Base-by-base conservation (phyloP, 1,139 yeast species). In the Oligophagozyma castellii region DNA sequence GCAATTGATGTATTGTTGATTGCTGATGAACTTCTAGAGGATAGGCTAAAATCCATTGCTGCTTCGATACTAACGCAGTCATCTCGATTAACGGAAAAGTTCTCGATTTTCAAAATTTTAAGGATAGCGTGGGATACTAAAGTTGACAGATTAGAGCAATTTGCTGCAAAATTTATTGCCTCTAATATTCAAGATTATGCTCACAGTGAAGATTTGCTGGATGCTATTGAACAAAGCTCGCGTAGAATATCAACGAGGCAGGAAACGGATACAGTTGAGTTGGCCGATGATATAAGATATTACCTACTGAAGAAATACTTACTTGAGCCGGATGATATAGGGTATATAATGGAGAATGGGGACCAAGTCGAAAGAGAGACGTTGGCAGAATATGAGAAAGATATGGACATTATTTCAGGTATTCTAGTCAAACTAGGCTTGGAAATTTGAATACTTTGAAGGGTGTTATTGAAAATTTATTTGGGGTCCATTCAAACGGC, bases 191-290 rank as follows among this genome's bases (percentile, higher is more conserved):
- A 53, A 5, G 31, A 39, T 1, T 67, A 67, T 29, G 52, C 58
- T 19, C 25, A 40, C 1, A 53, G 59, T 23, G 46, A 51, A 2
- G 56, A 55, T 14, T 62, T 70, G 34, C 46, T 46, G 22, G 48
- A 50, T 1, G 51, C 65, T 8, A 60, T 70, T 5, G 10, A 46
- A 14, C 65, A 44, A 47, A 67, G 78, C 44, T 78, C 92, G 0
- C 44, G 49, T 8, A 58, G 83, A 41, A 76, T 79, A 33, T 48
- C 62, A 14, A 56, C 54, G 12, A 63, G 92, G 47, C 74, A 79
- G 42, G 79, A 70, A 34, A 74, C 80, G 0, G 93, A 79, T 53
- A 75, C 92, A 1, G 75, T 79, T 47, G 93, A 79, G 44, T 56
- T 79, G 39, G 59, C 79, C 23, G 93, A 79, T 53, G 93, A 79